A percentile compares a stretch with the other conserved stretches of the same genome.
Conservation (phyloP, 352 stramenopile species). For the Discostella stelligera region DNA sequence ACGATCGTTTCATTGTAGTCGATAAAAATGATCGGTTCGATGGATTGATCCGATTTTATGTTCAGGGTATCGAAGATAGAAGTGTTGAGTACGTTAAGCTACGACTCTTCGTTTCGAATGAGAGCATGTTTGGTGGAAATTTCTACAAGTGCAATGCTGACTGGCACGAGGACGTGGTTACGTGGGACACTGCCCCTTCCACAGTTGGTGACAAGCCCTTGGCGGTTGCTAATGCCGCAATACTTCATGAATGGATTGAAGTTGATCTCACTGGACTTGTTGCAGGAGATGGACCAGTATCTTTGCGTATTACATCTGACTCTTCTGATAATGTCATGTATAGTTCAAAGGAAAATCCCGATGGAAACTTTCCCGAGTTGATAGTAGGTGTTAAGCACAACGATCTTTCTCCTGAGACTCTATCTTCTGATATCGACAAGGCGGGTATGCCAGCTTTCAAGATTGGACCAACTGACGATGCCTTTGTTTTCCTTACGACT, state of each 20-base stretch:
- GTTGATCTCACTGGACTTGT: slow-evolving; percentile 48
- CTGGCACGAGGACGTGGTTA: slow-evolving; percentile 56
- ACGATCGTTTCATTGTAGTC: slow-evolving; percentile 47
- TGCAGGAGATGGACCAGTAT: slow-evolving; percentile 31
- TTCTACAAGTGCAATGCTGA: slow-evolving; percentile 34
- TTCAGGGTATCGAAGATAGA: slow-evolving; percentile 36
- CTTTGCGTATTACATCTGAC: slow-evolving; percentile 37
- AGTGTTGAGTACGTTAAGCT: slow-evolving; percentile 42
- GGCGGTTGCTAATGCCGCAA: slow-evolving; percentile 22
- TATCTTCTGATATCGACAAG: too few relatives aligned
- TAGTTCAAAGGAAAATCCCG: slow-evolving; percentile 46
- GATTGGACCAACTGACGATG: slow-evolving; percentile 49
- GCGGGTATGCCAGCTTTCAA: slow-evolving; percentile 26
- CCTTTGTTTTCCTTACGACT: slow-evolving; percentile 29
- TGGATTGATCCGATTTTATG: slow-evolving; percentile 44
- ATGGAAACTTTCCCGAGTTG: slow-evolving; percentile 44
- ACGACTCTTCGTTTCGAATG: slow-evolving; percentile 40
- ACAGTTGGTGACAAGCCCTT: slow-evolving; percentile 29
- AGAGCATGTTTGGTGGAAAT: slow-evolving; percentile 36
- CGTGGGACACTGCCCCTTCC: slow-evolving; percentile 44
- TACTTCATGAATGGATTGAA: slow-evolving; percentile 45
- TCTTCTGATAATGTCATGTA: slow-evolving; percentile 53
- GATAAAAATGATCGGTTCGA: slow-evolving; percentile 51
- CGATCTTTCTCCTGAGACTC: not conserved
- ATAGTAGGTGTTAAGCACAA: slow-evolving; percentile 32